phyloP scores from a whole-genome alignment of 129 eudicot species.

The Saposhnikovia divaricata region DNA sequence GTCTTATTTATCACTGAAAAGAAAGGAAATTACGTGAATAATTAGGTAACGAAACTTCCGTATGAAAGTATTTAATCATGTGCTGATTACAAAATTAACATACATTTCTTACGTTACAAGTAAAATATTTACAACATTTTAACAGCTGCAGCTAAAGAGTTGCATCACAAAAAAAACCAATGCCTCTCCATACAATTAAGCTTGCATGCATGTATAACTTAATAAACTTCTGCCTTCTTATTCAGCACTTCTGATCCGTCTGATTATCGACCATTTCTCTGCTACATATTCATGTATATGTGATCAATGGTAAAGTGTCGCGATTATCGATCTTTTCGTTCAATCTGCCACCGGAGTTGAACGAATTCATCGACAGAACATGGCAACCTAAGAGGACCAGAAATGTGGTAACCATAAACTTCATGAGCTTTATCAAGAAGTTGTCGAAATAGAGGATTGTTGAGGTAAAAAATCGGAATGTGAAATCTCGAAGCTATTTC shows the following conservation, averaged over 20 bases:
- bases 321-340: conserved; percentile 2
- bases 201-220: background rate
- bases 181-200: background rate
- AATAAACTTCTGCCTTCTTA: background rate
- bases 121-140: background rate
- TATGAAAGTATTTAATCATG: background rate
- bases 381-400: conserved; percentile 14
- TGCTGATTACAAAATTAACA: too few relatives aligned
- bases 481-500: background rate
- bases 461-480: conserved; percentile 10
- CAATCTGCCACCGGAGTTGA: conserved; percentile 19
- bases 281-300: too few relatives aligned
- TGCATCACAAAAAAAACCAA: background rate
- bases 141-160: background rate
- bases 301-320: too few relatives aligned
- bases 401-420: background rate
- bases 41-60: background rate
- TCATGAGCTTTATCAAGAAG: conserved; percentile 15
- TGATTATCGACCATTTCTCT: too few relatives aligned
- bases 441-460: conserved; percentile 12
- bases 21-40: background rate
- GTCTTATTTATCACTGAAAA: too few relatives aligned
- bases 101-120: background rate
- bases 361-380: conserved; percentile 21
- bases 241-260: background rate